Percentiles rank a stretch among this genome's conserved stretches.
These are phyloP conservation scores for Acer negundo DNA, from an alignment of 345 rosid species.

Conservation along the genomic window DNA sequence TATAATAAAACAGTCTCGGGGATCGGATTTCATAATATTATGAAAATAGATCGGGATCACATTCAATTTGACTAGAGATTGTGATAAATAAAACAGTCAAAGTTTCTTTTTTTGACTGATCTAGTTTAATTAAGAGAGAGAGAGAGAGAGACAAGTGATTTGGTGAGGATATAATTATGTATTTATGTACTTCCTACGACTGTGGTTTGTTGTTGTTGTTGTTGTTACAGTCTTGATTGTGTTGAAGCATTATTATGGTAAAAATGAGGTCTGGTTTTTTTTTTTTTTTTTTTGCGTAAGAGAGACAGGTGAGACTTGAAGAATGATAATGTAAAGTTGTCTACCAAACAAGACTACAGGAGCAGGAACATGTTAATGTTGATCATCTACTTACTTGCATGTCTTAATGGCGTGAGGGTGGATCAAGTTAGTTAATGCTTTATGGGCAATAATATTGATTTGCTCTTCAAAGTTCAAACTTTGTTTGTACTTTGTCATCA, in stretches of 20 bases:
- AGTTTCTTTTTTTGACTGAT: too few relatives aligned
- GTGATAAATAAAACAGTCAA: too few relatives aligned
- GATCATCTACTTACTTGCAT: not conserved
- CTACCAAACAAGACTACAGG: not conserved
- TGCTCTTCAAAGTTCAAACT: not conserved
- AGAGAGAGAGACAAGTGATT: not conserved
- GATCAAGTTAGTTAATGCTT: conserved; percentile 1
- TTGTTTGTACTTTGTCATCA: not conserved
- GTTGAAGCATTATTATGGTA: conserved; percentile 3
- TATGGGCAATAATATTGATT: not conserved
- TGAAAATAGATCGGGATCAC: too few relatives aligned
- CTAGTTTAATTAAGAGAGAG: too few relatives aligned
- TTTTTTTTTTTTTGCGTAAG: too few relatives aligned
- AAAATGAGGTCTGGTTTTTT: not conserved
- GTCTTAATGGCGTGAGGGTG: not conserved
- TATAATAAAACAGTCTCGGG: too few relatives aligned
- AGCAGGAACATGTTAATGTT: not conserved
- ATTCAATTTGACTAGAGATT: too few relatives aligned
- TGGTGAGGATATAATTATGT: not conserved
- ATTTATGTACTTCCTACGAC: not conserved
- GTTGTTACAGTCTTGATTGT: too few relatives aligned
- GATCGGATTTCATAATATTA: too few relatives aligned
- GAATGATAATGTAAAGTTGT: conserved; percentile 4
- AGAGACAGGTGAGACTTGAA: conserved; percentile 2
- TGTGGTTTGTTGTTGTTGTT: not conserved